These are phyloP conservation scores for Eucalyptus pauciflora DNA, from an alignment of 345 rosid genomes.

Conservation along the genomic window DNA sequence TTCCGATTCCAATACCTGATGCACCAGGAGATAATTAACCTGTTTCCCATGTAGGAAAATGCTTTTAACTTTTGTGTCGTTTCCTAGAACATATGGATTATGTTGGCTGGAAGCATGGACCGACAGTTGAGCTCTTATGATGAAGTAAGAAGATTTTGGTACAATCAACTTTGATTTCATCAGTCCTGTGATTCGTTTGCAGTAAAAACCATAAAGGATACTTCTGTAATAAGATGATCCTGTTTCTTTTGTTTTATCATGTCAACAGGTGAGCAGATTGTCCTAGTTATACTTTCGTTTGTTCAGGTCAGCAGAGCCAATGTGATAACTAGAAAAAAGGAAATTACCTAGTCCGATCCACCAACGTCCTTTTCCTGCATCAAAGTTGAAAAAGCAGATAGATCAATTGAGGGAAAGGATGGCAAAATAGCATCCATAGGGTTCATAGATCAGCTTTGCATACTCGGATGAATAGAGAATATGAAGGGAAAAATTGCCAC, in stretches of 20 bases:
- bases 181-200: neutral
- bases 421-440: accelerated
- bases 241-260: neutral
- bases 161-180: neutral
- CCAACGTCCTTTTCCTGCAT: neutral
- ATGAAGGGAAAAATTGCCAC: too few species aligned
- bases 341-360: neutral
- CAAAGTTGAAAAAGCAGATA: neutral
- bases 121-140: neutral
- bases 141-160: neutral
- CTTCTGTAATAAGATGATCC: neutral
- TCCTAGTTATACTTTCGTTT: neutral
- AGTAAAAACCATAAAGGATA: neutral
- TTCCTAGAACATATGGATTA: neutral
- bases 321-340: neutral
- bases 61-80: neutral
- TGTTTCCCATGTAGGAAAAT: too few species aligned
- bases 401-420: neutral
- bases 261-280: neutral
- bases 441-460: neutral
- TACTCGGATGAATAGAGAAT: neutral
- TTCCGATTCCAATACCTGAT: constrained; percentile 6
- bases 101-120: neutral
- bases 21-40: neutral
- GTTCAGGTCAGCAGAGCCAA: neutral